phyloP scores from a whole-genome alignment of 2,329 filamentous ascomycete genomes.

The Domatiomyces globalis region DNA sequence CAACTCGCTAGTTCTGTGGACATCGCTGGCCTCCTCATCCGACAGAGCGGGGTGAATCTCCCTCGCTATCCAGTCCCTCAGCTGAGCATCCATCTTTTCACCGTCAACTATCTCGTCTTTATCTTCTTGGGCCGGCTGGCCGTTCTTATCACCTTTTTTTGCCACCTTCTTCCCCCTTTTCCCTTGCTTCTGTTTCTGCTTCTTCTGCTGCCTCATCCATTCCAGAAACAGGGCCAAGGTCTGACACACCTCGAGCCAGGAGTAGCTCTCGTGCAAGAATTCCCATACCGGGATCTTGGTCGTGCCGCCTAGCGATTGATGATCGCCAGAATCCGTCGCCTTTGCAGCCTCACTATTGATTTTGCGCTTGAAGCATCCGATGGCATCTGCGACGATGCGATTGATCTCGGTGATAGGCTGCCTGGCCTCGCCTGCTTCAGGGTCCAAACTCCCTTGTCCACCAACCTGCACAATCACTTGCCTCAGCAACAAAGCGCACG shows the following conservation, averaged over 20 bases:
- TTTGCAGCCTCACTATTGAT: neutral
- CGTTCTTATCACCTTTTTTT: neutral
- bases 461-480: neutral
- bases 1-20: conserved; percentile 8
- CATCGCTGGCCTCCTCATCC: neutral
- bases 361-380: conserved; percentile 4
- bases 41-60: neutral
- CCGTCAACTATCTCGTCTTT: conserved; percentile 3
- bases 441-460: neutral
- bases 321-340: conserved; percentile 2
- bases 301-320: neutral
- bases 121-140: neutral
- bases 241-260: conserved; percentile 29
- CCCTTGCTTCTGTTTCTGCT: conserved; percentile 5
- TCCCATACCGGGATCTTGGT: conserved; percentile 26
- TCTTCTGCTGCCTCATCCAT: conserved; percentile 5
- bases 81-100: conserved; percentile 4
- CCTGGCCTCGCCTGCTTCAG: neutral
- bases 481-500: conserved; percentile 4
- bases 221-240: conserved; percentile 24
- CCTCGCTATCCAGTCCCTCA: neutral
- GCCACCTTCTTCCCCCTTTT: neutral
- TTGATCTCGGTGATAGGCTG: neutral
- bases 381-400: conserved; percentile 1
- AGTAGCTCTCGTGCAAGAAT: conserved; percentile 27